Percentiles rank a stretch among this genome's conserved stretches.
phyloP scores from a whole-genome alignment of 2,329 filamentous ascomycete genomes.

The Trichoderma brevicompactum region DNA sequence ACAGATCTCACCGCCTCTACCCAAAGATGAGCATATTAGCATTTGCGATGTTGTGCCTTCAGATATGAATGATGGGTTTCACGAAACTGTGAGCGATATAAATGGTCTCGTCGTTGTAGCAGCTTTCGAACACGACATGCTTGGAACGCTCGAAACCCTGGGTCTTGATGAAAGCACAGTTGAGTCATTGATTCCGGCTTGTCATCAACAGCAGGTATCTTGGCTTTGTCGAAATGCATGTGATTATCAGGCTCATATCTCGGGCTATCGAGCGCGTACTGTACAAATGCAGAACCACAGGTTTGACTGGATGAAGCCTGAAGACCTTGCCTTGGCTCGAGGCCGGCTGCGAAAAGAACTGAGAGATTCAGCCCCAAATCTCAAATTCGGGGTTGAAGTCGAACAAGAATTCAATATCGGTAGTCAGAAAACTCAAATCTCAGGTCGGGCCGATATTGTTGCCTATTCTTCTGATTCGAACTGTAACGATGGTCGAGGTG shows the following conservation, averaged over 20 bases:
- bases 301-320: conserved; percentile 37
- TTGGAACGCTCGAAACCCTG: conserved; percentile 33
- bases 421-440: not conserved
- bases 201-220: conserved; percentile 20
- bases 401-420: not conserved
- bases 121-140: conserved; percentile 34
- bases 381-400: not conserved
- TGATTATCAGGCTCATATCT: conserved; percentile 34
- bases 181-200: not conserved
- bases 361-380: not conserved
- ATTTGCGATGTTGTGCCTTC: conserved; percentile 29
- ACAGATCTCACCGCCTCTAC: conserved; percentile 16
- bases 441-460: conserved; percentile 9
- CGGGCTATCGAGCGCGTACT: conserved; percentile 35
- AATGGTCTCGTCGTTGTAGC: conserved; percentile 38
- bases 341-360: conserved; percentile 26
- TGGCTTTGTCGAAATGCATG: conserved; percentile 33
- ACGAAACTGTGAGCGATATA: conserved; percentile 39
- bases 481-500: not conserved
- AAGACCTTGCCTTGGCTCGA: conserved; percentile 32
- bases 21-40: not conserved
- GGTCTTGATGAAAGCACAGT: not conserved
- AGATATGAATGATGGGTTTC: conserved; percentile 21
- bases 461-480: not conserved
- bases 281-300: conserved; percentile 37